Conservation (phyloP, 768 basidiomycete species). For the Boletus reticulatus region DNA sequence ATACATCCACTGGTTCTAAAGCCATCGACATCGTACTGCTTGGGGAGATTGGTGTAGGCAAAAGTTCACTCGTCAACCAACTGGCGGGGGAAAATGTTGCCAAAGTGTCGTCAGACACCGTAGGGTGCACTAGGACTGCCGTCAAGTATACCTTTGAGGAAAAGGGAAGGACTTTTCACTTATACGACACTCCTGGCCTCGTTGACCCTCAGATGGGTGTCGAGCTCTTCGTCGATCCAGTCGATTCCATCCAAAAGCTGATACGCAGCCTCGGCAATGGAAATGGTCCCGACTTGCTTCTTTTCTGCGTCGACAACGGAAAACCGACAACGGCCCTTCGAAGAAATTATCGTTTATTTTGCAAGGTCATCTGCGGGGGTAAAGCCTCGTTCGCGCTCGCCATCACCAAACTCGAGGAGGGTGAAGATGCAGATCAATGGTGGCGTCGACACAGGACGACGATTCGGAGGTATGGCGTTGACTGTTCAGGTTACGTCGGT, state of each 20-base stretch:
- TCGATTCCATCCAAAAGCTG: slow-evolving; percentile 27
- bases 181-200: slow-evolving; percentile 36
- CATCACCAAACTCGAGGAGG: slow-evolving; percentile 29
- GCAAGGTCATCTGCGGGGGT: slow-evolving; percentile 22
- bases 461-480: slow-evolving; percentile 14
- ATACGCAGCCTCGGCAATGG: slow-evolving; percentile 29
- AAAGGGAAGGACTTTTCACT: slow-evolving; percentile 17
- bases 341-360: slow-evolving; percentile 30
- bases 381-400: slow-evolving; percentile 29
- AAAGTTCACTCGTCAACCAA: slow-evolving; percentile 45
- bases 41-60: slow-evolving; percentile 33
- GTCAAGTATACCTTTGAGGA: slow-evolving; percentile 24
- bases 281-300: slow-evolving; percentile 28
- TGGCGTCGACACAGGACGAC: slow-evolving; percentile 26
- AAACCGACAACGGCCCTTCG: slow-evolving; percentile 24
- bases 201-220: slow-evolving; percentile 23
- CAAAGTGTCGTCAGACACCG: slow-evolving; percentile 27
- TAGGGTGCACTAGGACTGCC: slow-evolving; percentile 33
- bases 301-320: slow-evolving; percentile 31
- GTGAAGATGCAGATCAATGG: slow-evolving; percentile 33
- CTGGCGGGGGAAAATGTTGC: slow-evolving; percentile 28
- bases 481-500: slow-evolving; percentile 31
- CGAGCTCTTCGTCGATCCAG: slow-evolving; percentile 18
- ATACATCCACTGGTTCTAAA: background rate
- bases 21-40: slow-evolving; percentile 35